Evolutionary conservation across 148 eudicot species (phyloP).

Genomic region (Fagopyrum tataricum): DNA sequence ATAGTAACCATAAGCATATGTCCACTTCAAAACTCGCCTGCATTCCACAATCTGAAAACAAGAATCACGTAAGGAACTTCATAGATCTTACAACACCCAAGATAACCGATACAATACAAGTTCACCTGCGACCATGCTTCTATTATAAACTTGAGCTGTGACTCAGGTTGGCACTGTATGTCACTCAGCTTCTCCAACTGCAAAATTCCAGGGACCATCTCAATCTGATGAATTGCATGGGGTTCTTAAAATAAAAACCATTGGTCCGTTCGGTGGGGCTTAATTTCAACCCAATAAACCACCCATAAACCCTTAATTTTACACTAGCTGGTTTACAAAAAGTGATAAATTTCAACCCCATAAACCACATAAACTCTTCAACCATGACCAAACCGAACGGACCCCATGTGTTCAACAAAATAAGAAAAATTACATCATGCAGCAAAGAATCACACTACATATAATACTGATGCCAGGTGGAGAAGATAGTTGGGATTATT

Average conservation of each 20-base stretch:
- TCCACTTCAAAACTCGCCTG: conserved; percentile 51
- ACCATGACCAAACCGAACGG: no score
- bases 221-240: background rate
- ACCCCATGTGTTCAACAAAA: no score
- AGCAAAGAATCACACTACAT: background rate
- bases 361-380: no score
- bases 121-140: conserved; percentile 84
- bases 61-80: background rate
- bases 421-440: background rate
- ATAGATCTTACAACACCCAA: no score
- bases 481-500: no score
- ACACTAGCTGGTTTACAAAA: no score
- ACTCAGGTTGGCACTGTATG: conserved; percentile 49
- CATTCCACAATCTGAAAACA: conserved; percentile 39
- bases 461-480: no score
- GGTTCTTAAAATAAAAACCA: background rate
- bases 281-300: no score
- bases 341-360: no score
- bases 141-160: conserved; percentile 61
- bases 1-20: conserved; percentile 42
- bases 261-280: no score
- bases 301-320: no score
- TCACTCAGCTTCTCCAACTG: conserved; percentile 77
- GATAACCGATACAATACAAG: no score
- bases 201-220: background rate